phyloP scores from a whole-genome alignment of 345 rosid genomes.

The Salix suchowensis region DNA sequence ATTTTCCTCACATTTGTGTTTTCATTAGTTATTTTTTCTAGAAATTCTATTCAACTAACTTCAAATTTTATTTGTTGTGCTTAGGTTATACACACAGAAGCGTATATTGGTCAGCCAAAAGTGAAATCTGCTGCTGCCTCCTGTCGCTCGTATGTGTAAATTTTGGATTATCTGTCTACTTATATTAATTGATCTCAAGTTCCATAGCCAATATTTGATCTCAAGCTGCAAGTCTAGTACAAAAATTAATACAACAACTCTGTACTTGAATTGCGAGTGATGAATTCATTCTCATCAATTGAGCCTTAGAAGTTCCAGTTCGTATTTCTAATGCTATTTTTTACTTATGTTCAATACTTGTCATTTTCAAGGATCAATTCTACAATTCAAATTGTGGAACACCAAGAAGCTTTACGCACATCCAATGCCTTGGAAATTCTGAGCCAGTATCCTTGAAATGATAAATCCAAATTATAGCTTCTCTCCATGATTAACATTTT shows the following conservation, averaged over 20 bases:
- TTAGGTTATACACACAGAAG: slow-evolving; percentile 92
- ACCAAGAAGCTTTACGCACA: slow-evolving; percentile 73
- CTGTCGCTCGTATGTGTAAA: slow-evolving; percentile 65
- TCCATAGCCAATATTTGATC: background rate
- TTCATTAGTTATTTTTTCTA: background rate
- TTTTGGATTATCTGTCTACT: background rate
- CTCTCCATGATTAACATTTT: background rate
- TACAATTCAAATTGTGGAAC: slow-evolving; percentile 59
- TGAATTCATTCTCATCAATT: background rate
- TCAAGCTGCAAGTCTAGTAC: background rate
- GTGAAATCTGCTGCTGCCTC: slow-evolving; percentile 89
- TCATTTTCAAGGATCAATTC: slow-evolving; percentile 65
- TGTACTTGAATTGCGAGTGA: background rate
- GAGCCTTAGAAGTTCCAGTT: background rate
- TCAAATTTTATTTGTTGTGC: background rate
- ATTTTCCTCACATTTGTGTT: background rate
- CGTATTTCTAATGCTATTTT: background rate
- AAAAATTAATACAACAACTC: background rate
- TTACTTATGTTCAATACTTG: slow-evolving; percentile 6
- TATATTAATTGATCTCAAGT: background rate
- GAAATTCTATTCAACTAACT: background rate
- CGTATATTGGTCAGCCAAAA: slow-evolving; percentile 79
- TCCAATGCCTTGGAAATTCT: slow-evolving; percentile 86
- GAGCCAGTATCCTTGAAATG: slow-evolving; percentile 70
- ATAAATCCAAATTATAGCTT: background rate